Evolutionary conservation across 345 rosid species (phyloP).

Genomic region (Toxicodendron radicans): DNA sequence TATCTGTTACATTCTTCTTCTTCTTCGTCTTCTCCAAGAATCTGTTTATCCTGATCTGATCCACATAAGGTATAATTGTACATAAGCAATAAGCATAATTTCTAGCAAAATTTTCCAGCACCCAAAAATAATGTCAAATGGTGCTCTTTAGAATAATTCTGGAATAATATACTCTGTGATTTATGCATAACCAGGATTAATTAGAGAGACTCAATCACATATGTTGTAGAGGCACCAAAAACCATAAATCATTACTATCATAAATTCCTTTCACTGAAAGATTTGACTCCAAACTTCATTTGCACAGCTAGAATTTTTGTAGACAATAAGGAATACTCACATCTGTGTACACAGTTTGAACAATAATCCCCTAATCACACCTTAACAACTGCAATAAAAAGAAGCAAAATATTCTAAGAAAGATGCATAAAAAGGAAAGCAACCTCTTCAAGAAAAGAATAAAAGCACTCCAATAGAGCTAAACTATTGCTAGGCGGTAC

Average conservation of each 20-base stretch:
- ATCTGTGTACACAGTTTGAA: not conserved
- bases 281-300: not conserved
- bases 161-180: not conserved
- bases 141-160: not conserved
- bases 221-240: not conserved
- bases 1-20: conserved; percentile 34
- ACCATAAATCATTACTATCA: not conserved
- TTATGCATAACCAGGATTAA: not conserved
- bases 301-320: not conserved
- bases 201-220: not conserved
- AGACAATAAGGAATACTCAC: not conserved
- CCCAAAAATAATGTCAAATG: not conserved
- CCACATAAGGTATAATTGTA: conserved; percentile 14
- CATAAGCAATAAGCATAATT: conserved; percentile 16
- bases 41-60: conserved; percentile 69
- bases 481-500: not conserved
- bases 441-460: not conserved
- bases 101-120: not conserved
- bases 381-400: conserved; percentile 1
- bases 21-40: conserved; percentile 75
- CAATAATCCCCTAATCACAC: not conserved
- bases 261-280: not conserved
- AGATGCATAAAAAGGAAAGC: not conserved
- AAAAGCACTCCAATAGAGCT: not conserved
- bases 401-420: not conserved